Percentiles rank a stretch among this genome's conserved stretches.
Conservation (phyloP, 371 early-diverging fungal species). For the Rhizopus sp. region DNA sequence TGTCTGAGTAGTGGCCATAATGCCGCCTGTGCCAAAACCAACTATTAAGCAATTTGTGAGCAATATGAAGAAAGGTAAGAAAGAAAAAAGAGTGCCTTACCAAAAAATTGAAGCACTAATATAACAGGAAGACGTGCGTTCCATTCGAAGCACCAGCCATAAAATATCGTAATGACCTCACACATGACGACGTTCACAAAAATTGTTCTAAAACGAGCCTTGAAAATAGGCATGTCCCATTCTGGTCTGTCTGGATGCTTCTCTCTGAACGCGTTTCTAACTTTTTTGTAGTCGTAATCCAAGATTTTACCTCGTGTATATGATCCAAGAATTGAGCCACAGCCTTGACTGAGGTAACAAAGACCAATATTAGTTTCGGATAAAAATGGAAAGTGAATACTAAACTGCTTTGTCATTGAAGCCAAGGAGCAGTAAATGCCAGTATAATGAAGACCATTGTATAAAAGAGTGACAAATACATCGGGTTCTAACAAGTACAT, state of each 20-base stretch:
- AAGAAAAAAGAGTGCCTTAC: conserved; percentile 22
- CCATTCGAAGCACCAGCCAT: conserved; percentile 34
- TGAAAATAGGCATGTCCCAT: conserved; percentile 15
- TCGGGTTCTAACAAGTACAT: conserved; percentile 22
- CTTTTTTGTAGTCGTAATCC: conserved; percentile 33
- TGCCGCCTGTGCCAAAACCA: conserved; percentile 9
- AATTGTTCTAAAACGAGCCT: conserved; percentile 29
- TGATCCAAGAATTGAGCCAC: conserved; percentile 35
- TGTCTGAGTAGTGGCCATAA: conserved; percentile 29
- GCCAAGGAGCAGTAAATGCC: conserved; percentile 26
- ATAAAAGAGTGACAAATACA: conserved; percentile 12
- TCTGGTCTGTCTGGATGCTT: conserved; percentile 8
- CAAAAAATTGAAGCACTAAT: conserved; percentile 33
- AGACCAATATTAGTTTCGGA: conserved; percentile 35
- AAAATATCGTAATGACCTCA: conserved; percentile 22
- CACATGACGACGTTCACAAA: conserved; percentile 21
- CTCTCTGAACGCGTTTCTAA: not conserved
- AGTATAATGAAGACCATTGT: conserved; percentile 17
- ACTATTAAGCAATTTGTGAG: conserved; percentile 7
- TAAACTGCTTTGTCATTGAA: conserved; percentile 28
- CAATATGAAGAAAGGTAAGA: not conserved
- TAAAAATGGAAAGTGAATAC: conserved; percentile 18
- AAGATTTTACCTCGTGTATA: conserved; percentile 28
- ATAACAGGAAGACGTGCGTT: conserved; percentile 29
- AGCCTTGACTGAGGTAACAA: conserved; percentile 35